phyloP scores from a whole-genome alignment of 495 filamentous ascomycete genomes.

The Neurospora sp. region DNA sequence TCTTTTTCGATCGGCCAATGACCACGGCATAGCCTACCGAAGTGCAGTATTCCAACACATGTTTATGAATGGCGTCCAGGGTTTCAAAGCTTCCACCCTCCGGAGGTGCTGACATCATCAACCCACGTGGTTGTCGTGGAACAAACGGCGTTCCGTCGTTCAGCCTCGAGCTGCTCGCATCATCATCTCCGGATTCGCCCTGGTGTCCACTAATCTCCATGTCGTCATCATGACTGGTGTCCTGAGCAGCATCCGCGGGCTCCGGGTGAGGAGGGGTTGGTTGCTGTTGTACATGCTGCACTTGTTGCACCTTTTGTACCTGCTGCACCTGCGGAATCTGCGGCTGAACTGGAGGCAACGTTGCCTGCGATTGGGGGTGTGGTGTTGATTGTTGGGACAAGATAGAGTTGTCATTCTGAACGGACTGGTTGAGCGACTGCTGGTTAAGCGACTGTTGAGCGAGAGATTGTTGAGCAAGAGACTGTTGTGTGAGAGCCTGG shows the following conservation, averaged over 20 bases:
- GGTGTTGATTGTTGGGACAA: slow-evolving; percentile 19
- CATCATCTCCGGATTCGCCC: slow-evolving; percentile 24
- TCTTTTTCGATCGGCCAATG: slow-evolving; percentile 49
- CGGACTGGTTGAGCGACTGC: slow-evolving; percentile 19
- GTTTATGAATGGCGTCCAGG: slow-evolving; percentile 44
- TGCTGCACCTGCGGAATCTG: slow-evolving; percentile 18
- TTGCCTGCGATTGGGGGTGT: slow-evolving; percentile 17
- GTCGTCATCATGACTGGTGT: slow-evolving; percentile 30
- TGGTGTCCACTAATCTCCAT: slow-evolving; percentile 30
- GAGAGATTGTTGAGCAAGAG: slow-evolving; percentile 10
- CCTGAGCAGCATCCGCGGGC: slow-evolving; percentile 21
- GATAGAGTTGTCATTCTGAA: slow-evolving; percentile 22
- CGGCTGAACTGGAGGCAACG: slow-evolving; percentile 15
- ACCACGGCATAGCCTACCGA: slow-evolving; percentile 49
- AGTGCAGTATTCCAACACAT: slow-evolving; percentile 42
- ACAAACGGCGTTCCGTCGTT: slow-evolving; percentile 35
- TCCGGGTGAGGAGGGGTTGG: slow-evolving; percentile 28
- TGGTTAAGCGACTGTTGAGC: slow-evolving; percentile 10
- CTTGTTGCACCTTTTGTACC: slow-evolving; percentile 13
- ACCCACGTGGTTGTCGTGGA: slow-evolving; percentile 34
- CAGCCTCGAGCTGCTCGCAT: slow-evolving; percentile 29
- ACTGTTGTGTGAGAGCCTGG: slow-evolving; percentile 14
- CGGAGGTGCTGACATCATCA: slow-evolving; percentile 44
- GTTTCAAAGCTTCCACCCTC: slow-evolving; percentile 45
- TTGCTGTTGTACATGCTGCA: slow-evolving; percentile 27